Base-by-base conservation (phyloP, 345 rosid genomes). In the Rubroshorea leprosula region DNA sequence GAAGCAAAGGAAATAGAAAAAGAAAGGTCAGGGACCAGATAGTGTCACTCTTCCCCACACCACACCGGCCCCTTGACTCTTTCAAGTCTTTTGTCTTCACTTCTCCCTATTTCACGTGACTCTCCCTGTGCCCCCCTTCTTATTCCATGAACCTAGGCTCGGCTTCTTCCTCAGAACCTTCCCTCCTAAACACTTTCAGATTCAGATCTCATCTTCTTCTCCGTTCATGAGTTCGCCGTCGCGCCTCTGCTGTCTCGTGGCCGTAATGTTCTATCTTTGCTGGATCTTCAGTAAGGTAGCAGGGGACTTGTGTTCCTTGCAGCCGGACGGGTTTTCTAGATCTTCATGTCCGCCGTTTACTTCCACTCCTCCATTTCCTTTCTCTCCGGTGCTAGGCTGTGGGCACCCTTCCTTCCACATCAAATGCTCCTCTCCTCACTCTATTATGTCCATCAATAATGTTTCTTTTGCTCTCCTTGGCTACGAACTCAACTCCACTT, bases 391-490 rank as follows among this genome's bases (percentile, higher is more conserved):
- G 2, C 76, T 85, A 0, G 95, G 96, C 14, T 80, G 87, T 51
- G 96, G 96, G 54, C 98, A 91, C 65, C 98, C 98, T 1, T 64
- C 71, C 23, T 91, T 91, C 74, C 79, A 68, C 46, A 68, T 91
- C 62, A 80, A 77, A 64, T 91, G 98, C 82, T 63, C 80, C 8
- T 65, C 76, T 10, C 81, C 95, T 22, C 72, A 60, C 75, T 76
- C 98, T 41, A 62, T 63, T 55, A 65, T 90, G 76, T 66, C 89
- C 68, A 73, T 90, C 35, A 82, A 85, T 68, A 73, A 76, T 63
- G 58, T 84, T 63, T 60, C 91, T 49, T 88, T 86, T 63, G 52
- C 85, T 51, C 67, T 88, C 61, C 78, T 81, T 43, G 67, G 12
- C 14, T 83, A 61, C 70, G 67, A 78, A n/a, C 77, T 69, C 45